phyloP scores from a whole-genome alignment of 2,329 filamentous ascomycete species.

The Scytalidium sp. region DNA sequence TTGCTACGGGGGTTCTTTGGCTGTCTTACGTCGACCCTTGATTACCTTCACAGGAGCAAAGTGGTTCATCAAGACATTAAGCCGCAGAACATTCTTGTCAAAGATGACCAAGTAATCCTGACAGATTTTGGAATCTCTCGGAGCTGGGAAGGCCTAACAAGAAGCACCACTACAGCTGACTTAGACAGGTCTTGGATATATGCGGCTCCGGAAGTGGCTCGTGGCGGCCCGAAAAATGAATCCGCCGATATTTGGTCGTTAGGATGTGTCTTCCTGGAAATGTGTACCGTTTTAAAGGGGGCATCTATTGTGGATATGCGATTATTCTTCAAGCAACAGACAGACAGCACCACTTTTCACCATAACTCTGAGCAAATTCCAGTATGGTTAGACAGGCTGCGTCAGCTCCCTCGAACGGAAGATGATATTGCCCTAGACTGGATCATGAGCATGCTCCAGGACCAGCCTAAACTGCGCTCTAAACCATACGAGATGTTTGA shows the following conservation, averaged over 20 bases:
- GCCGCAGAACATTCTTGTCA: constrained; percentile 9
- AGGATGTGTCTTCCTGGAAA: constrained; percentile 19
- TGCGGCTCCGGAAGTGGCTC: constrained; percentile 12
- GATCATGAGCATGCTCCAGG: background rate
- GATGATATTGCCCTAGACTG: background rate
- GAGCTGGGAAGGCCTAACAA: background rate
- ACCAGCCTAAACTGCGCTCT: too few relatives aligned
- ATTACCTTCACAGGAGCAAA: background rate
- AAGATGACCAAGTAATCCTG: constrained; percentile 4
- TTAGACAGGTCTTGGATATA: constrained; percentile 7
- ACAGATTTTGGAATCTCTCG: constrained; percentile 10
- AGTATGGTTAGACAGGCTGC: background rate
- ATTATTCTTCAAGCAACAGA: constrained; percentile 1
- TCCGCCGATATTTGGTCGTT: constrained; percentile 16
- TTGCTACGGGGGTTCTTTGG: constrained; percentile 22
- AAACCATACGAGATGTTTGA: too few relatives aligned
- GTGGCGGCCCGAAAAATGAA: constrained; percentile 1
- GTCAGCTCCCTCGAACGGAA: too few relatives aligned
- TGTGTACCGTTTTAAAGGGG: constrained; percentile 13
- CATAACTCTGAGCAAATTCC: constrained; percentile 1
- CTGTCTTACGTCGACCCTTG: constrained; percentile 13
- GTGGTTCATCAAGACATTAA: constrained; percentile 11
- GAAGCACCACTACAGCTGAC: constrained; percentile 12
- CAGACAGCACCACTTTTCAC: constrained; percentile 2
- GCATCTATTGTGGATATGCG: background rate